These are phyloP conservation scores for Alternaria ventricosa DNA, from an alignment of 2,329 filamentous ascomycete genomes.

Conservation along the genomic window DNA sequence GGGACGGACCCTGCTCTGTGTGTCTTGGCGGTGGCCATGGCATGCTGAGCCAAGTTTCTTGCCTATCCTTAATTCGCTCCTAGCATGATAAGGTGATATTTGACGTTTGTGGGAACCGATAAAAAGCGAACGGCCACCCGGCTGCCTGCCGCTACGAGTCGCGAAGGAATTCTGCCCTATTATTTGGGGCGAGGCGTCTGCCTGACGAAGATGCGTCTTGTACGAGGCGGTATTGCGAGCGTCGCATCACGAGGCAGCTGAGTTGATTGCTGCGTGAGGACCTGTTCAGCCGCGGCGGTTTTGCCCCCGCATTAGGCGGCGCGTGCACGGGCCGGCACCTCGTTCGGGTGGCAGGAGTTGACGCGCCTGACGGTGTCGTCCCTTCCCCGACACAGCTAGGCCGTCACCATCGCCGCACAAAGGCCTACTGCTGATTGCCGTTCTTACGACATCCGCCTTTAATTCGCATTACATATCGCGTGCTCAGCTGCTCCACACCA, in stretches of 20 bases:
- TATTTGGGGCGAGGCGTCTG: neutral
- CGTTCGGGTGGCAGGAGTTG: slow-evolving; percentile 1
- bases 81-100: slow-evolving; percentile 17
- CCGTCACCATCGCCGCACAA: neutral
- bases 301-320: slow-evolving; percentile 6
- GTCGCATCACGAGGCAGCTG: neutral
- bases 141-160: neutral
- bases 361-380: neutral
- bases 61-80: slow-evolving; percentile 16
- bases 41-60: slow-evolving; percentile 18
- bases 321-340: slow-evolving; percentile 1
- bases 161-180: neutral
- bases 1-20: slow-evolving; percentile 15
- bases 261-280: neutral
- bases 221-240: neutral
- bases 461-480: slow-evolving; percentile 7
- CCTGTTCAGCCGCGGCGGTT: slow-evolving; percentile 4
- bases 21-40: slow-evolving; percentile 25
- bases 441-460: neutral
- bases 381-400: slow-evolving; percentile 1
- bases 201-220: neutral
- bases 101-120: slow-evolving; percentile 16
- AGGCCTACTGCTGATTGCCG: neutral
- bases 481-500: slow-evolving; percentile 2
- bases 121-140: slow-evolving; percentile 6